Evolutionary conservation across 2,329 filamentous ascomycete genomes (phyloP).

Genomic region (Sporothrix schenckii): DNA sequence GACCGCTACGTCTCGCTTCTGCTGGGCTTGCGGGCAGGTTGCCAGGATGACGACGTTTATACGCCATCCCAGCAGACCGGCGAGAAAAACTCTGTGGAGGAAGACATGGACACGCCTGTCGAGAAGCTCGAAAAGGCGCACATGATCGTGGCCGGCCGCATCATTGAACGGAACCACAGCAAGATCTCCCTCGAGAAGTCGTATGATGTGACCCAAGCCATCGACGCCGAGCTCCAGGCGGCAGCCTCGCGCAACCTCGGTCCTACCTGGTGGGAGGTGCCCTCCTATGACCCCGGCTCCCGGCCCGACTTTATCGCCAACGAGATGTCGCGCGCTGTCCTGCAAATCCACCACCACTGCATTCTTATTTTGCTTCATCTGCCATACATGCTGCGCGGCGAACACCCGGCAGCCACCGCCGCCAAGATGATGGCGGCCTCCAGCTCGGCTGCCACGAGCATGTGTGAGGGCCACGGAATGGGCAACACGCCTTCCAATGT

Average conservation of each 20-base stretch:
- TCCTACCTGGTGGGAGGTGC: constrained; percentile 54
- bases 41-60: constrained; percentile 42
- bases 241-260: constrained; percentile 47
- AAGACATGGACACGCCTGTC: constrained; percentile 43
- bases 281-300: constrained; percentile 38
- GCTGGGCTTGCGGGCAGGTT: constrained; percentile 53
- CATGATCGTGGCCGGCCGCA: constrained; percentile 48
- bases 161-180: constrained; percentile 57
- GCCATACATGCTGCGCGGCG: constrained; percentile 53
- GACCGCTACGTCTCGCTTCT: constrained; percentile 58
- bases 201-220: constrained; percentile 48
- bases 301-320: constrained; percentile 37
- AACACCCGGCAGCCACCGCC: constrained; percentile 39
- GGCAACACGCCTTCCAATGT: background rate
- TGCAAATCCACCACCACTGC: constrained; percentile 56
- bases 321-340: constrained; percentile 46
- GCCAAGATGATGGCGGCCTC: constrained; percentile 24
- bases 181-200: constrained; percentile 43
- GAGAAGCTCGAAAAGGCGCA: constrained; percentile 53
- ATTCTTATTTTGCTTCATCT: constrained; percentile 58
- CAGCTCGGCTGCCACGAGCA: background rate
- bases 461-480: background rate
- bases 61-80: background rate
- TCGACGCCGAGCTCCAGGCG: constrained; percentile 53
- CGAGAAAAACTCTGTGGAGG: background rate